A percentile compares a stretch with the other conserved stretches of the same genome.
Conservation (phyloP, 1,284 basidiomycete species). For the Apiotrichum mycotoxinovorans region DNA sequence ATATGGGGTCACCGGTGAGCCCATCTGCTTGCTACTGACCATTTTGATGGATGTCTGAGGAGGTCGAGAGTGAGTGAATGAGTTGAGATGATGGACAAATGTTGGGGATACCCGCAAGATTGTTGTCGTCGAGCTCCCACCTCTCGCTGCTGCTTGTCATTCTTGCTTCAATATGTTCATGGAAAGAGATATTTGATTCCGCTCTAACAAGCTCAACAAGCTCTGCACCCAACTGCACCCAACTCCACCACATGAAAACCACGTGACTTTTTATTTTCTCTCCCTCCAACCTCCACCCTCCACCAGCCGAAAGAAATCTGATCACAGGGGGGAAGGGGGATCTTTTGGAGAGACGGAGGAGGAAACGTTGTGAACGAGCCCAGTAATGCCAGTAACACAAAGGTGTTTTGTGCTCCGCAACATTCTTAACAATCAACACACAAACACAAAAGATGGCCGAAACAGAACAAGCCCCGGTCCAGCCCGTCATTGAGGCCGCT, state of each 20-base stretch:
- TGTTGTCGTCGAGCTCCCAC: no score
- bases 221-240: no score
- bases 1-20: not conserved
- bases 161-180: not conserved
- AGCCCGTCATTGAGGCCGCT: not conserved
- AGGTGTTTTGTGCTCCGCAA: no score
- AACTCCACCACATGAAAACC: not conserved
- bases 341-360: no score
- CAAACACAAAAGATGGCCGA: not conserved
- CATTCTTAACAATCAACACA: not conserved
- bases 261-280: conserved; percentile 16
- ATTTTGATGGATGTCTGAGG: conserved; percentile 1
- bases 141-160: no score
- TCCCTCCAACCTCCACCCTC: not conserved
- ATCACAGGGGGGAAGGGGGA: no score
- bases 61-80: not conserved
- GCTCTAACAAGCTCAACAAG: no score
- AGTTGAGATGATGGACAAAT: not conserved
- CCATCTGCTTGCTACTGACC: conserved; percentile 3
- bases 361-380: no score
- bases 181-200: conserved; percentile 7
- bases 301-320: not conserved
- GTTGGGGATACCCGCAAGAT: no score
- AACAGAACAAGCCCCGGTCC: not conserved
- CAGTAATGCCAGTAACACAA: no score